Percentiles rank a stretch among this genome's conserved stretches.
phyloP scores from a whole-genome alignment of 805 yeast genomes.

The Debaryomyces tyrocola region DNA sequence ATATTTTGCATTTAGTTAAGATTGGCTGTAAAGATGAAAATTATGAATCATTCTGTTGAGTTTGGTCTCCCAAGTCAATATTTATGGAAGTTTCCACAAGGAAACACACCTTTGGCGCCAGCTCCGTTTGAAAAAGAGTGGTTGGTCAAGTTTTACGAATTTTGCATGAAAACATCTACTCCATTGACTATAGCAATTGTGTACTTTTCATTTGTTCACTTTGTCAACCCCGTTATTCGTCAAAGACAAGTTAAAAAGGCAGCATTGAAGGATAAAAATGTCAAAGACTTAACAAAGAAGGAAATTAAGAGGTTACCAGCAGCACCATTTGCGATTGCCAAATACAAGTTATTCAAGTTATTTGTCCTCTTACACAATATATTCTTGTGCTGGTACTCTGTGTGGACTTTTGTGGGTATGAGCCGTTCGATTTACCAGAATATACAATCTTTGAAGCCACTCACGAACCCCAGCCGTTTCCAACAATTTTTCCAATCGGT shows the following conservation, averaged over 20 bases:
- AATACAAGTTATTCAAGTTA: slow-evolving; percentile 44
- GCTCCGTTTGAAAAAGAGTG: slow-evolving; percentile 32
- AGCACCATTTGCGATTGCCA: slow-evolving; percentile 54
- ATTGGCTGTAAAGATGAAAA: not conserved
- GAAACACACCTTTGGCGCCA: slow-evolving; percentile 29
- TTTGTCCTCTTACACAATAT: slow-evolving; percentile 63
- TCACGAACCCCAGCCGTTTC: slow-evolving; percentile 15
- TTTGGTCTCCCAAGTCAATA: slow-evolving; percentile 36
- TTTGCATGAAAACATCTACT: slow-evolving; percentile 48
- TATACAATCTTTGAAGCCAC: slow-evolving; percentile 14
- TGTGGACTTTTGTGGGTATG: slow-evolving; percentile 74
- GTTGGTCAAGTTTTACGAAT: slow-evolving; percentile 36
- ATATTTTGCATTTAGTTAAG: too few relatives aligned
- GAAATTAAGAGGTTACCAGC: slow-evolving; percentile 43
- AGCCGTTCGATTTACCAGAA: slow-evolving; percentile 47
- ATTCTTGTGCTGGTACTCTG: slow-evolving; percentile 62
- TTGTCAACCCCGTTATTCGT: slow-evolving; percentile 47
- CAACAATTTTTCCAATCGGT: slow-evolving; percentile 59
- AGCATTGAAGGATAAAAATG: slow-evolving; percentile 15
- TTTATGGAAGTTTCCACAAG: slow-evolving; percentile 31
- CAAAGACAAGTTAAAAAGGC: slow-evolving; percentile 44
- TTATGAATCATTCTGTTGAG: slow-evolving; percentile 18
- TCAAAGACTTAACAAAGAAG: slow-evolving; percentile 14
- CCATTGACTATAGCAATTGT: slow-evolving; percentile 58
- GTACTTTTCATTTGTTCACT: slow-evolving; percentile 60